A percentile compares a stretch with the other conserved stretches of the same genome.
Conservation (phyloP, 1,139 yeast species). For the Debaryomyces udenii region DNA sequence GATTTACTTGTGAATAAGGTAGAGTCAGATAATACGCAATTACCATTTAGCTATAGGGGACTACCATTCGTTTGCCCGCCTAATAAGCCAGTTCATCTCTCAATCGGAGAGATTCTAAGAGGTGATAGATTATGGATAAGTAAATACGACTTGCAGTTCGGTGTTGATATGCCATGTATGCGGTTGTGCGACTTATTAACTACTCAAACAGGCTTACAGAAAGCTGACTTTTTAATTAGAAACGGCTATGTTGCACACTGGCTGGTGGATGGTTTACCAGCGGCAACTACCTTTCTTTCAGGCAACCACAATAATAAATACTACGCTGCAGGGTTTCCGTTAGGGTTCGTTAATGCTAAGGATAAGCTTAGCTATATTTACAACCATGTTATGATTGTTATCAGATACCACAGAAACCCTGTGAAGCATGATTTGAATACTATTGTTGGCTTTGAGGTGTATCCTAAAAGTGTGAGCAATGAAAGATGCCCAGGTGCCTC, state of each 20-base stretch:
- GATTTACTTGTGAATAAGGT: conserved; percentile 76
- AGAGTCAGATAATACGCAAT: conserved; percentile 73
- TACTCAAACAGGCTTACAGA: conserved; percentile 48
- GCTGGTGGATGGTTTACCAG: conserved; percentile 84
- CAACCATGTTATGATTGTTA: conserved; percentile 80
- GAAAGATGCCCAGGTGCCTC: conserved; percentile 71
- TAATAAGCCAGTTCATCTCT: conserved; percentile 63
- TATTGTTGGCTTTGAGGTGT: conserved; percentile 89
- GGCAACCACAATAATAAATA: conserved; percentile 62
- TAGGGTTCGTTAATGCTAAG: conserved; percentile 62
- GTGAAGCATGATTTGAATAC: conserved; percentile 45
- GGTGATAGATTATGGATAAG: conserved; percentile 85
- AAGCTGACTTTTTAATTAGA: conserved; percentile 64
- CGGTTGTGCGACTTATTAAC: conserved; percentile 64
- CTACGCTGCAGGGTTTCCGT: conserved; percentile 85
- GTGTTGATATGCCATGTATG: conserved; percentile 64
- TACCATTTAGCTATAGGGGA: conserved; percentile 79
- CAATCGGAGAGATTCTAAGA: conserved; percentile 74
- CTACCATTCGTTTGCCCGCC: conserved; percentile 84
- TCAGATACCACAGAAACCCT: conserved; percentile 66
- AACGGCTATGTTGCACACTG: conserved; percentile 81
- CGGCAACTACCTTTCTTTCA: conserved; percentile 82
- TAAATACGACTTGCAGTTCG: conserved; percentile 64
- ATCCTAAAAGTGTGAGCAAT: conserved; percentile 78
- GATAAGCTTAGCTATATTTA: conserved; percentile 63